Conservation (phyloP, 208 protist genomes). For the Leishmania major region DNA sequence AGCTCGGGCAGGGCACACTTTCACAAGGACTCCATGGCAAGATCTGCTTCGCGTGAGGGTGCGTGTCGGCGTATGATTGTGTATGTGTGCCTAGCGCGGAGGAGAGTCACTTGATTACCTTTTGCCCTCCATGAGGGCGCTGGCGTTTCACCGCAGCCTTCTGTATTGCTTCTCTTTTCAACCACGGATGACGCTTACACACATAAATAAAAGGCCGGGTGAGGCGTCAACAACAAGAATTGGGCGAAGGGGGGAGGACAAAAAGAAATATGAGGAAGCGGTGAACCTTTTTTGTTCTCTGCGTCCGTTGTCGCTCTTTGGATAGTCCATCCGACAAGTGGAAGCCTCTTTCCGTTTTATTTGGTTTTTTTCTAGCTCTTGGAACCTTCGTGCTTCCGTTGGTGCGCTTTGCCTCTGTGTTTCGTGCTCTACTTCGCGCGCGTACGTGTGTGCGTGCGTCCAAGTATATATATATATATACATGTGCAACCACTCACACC, state of each 20-base stretch:
- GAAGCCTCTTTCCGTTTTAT: too few species aligned
- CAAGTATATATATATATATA: too few species aligned
- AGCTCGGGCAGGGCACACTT: background rate
- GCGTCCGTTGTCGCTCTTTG: background rate
- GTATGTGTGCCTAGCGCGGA: background rate
- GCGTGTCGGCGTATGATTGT: constrained; percentile 2
- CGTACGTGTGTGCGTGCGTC: background rate
- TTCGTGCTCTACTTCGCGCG: background rate
- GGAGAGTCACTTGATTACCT: background rate
- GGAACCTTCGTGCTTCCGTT: background rate
- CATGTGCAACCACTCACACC: background rate
- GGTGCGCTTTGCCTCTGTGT: background rate
- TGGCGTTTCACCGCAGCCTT: background rate
- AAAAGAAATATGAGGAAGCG: background rate
- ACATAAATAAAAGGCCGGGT: background rate
- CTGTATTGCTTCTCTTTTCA: background rate
- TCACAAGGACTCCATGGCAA: background rate
- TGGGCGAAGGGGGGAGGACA: background rate
- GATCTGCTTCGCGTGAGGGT: background rate
- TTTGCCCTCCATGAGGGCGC: background rate
- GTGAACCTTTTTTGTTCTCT: background rate
- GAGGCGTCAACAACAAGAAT: too few species aligned
- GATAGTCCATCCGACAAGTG: background rate
- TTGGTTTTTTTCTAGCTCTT: too few species aligned
- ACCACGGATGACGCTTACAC: background rate